Evolutionary conservation across 768 basidiomycete genomes (phyloP).

Genomic region (Galerina marginata): DNA sequence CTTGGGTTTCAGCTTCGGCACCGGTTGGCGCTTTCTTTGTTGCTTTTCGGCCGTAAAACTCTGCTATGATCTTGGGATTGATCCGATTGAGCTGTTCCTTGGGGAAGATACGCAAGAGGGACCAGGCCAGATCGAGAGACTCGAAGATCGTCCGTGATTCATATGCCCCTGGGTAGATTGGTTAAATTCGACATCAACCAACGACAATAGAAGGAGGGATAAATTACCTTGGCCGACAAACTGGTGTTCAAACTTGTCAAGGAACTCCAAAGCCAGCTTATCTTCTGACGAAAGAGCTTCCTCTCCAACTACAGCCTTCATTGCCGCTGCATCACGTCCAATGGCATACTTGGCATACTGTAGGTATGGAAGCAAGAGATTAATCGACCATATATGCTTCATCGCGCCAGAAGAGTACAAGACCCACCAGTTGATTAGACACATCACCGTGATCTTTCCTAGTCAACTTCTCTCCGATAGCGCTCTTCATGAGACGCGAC

Average conservation of each 20-base stretch:
- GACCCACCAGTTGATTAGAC: conserved; percentile 92
- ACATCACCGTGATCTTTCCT: conserved; percentile 99
- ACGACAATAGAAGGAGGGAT: background rate
- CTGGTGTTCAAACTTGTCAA: conserved; percentile 96
- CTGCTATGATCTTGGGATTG: conserved; percentile 93
- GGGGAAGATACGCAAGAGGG: conserved; percentile 95
- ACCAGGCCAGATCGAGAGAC: conserved; percentile 97
- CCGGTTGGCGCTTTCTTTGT: conserved; percentile 69
- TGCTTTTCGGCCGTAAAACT: conserved; percentile 89
- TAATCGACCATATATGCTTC: conserved; percentile 6
- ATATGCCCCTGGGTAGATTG: conserved; percentile 69
- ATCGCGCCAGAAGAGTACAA: conserved; percentile 5
- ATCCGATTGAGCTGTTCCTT: conserved; percentile 98
- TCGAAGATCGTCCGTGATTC: conserved; percentile 97
- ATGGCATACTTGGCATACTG: conserved; percentile 99
- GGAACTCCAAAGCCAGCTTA: conserved; percentile 95
- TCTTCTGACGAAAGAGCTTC: conserved; percentile 95
- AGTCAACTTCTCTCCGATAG: conserved; percentile 96
- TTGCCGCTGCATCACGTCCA: conserved; percentile 93
- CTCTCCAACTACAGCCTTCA: conserved; percentile 99
- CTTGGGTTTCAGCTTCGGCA: conserved; percentile 49
- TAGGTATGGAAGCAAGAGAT: conserved; percentile 19
- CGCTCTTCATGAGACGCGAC: conserved; percentile 99
- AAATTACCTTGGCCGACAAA: conserved; percentile 90
- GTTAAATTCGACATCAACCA: background rate